Conservation (phyloP, 768 basidiomycete species). For the Glaciozyma martinii region DNA sequence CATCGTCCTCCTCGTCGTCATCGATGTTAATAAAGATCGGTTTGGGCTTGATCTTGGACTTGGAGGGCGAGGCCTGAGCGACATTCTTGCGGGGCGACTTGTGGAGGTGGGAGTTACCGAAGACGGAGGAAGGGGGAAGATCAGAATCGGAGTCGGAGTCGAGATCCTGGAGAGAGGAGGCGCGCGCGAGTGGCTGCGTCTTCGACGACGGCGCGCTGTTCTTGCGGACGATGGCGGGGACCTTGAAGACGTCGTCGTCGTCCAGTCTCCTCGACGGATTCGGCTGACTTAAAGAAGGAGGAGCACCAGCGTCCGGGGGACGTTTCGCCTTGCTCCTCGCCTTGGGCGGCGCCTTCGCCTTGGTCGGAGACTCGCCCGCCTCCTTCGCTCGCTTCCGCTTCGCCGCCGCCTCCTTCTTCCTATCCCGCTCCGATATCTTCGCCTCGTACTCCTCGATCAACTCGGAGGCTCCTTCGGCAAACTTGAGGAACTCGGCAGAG, state of each 20-base stretch:
- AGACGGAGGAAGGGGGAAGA: background rate
- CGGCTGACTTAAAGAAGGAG: background rate
- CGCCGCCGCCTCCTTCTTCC: constrained; percentile 7
- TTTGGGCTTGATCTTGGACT: background rate
- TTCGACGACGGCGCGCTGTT: background rate
- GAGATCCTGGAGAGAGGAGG: background rate
- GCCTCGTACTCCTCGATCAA: constrained; percentile 1
- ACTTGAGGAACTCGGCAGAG: background rate
- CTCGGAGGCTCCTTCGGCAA: background rate
- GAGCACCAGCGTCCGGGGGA: background rate
- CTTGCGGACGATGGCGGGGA: background rate
- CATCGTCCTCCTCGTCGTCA: background rate
- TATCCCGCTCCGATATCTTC: background rate
- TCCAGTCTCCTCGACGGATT: background rate
- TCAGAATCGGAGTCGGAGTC: background rate
- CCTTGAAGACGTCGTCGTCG: background rate
- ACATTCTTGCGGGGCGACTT: background rate
- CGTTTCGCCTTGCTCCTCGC: background rate
- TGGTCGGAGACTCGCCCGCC: constrained; percentile 1
- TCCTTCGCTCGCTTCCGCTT: background rate
- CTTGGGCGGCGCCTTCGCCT: background rate
- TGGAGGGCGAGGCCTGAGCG: background rate
- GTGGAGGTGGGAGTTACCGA: background rate
- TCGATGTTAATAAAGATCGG: background rate
- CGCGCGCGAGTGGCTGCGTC: background rate